Conservation (phyloP, 768 basidiomycete genomes). For the Boletus subparvulus region DNA sequence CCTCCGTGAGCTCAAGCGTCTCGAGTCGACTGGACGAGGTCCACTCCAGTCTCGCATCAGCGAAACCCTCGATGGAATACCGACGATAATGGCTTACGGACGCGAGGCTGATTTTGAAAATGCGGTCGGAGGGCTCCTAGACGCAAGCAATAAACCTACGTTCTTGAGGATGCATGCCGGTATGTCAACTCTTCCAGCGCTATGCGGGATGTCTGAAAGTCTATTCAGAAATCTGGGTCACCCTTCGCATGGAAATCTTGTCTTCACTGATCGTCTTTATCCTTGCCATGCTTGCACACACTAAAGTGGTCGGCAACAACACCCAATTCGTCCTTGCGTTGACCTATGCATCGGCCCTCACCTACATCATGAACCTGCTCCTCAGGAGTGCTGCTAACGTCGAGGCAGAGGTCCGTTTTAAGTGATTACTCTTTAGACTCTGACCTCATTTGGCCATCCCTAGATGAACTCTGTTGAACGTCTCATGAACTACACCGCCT, state of each 20-base stretch:
- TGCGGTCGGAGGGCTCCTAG: conserved; percentile 21
- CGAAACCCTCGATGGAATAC: conserved; percentile 48
- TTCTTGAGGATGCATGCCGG: conserved; percentile 29
- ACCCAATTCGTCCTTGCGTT: conserved; percentile 29
- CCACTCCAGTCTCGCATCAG: conserved; percentile 52
- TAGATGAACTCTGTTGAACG: conserved; percentile 33
- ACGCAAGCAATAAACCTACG: conserved; percentile 29
- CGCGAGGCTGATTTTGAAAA: conserved; percentile 28
- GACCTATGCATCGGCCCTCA: conserved; percentile 27
- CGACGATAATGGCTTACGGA: conserved; percentile 49
- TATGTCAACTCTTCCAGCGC: conserved; percentile 5
- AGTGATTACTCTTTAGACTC: neutral
- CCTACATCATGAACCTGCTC: conserved; percentile 31
- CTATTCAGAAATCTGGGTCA: conserved; percentile 31
- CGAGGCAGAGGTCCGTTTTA: conserved; percentile 24
- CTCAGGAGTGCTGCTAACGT: conserved; percentile 27
- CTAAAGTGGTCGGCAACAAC: conserved; percentile 22
- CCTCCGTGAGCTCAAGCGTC: conserved; percentile 46
- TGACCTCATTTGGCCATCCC: neutral
- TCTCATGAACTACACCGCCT: conserved; percentile 25
- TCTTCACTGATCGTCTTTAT: conserved; percentile 26
- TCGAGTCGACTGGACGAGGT: conserved; percentile 46
- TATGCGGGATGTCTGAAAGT: neutral
- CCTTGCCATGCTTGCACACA: conserved; percentile 30
- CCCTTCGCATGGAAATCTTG: conserved; percentile 31